Evolutionary conservation across 2,329 filamentous ascomycete genomes (phyloP).

Genomic region (Aureobasidium uvarum): DNA sequence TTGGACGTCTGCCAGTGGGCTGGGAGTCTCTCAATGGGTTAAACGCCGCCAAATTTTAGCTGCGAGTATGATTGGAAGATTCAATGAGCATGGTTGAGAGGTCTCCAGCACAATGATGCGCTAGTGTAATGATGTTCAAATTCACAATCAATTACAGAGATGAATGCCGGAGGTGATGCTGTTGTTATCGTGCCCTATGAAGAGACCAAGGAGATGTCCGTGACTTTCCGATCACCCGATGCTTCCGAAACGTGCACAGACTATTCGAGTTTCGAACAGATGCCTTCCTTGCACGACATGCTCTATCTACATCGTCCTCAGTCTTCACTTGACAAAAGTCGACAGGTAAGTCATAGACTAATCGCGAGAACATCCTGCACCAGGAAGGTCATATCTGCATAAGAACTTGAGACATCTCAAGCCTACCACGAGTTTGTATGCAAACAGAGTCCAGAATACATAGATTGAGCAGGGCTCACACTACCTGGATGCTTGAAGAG

Average conservation of each 20-base stretch:
- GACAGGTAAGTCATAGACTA: neutral
- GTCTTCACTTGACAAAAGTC: neutral
- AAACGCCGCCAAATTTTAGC: no score
- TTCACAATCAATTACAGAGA: neutral
- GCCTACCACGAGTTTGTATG: neutral
- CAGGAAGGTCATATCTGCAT: no score
- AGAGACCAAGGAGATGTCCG: neutral
- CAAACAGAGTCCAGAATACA: neutral
- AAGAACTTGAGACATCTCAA: neutral
- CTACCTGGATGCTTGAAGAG: neutral
- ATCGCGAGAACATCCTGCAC: neutral
- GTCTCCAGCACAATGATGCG: neutral
- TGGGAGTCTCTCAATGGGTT: no score
- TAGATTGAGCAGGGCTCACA: neutral
- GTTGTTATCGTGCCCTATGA: neutral
- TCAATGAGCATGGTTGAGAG: no score
- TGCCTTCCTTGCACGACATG: neutral
- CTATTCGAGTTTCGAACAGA: neutral
- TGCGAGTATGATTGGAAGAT: no score
- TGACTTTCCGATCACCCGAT: neutral
- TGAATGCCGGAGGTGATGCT: neutral
- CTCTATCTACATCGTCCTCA: neutral
- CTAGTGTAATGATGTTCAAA: neutral
- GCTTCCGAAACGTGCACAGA: conserved; percentile 9
- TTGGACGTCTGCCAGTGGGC: neutral